These are phyloP conservation scores for Verticillium klebahnii DNA, from an alignment of 2,329 filamentous ascomycete species.

Conservation along the genomic window DNA sequence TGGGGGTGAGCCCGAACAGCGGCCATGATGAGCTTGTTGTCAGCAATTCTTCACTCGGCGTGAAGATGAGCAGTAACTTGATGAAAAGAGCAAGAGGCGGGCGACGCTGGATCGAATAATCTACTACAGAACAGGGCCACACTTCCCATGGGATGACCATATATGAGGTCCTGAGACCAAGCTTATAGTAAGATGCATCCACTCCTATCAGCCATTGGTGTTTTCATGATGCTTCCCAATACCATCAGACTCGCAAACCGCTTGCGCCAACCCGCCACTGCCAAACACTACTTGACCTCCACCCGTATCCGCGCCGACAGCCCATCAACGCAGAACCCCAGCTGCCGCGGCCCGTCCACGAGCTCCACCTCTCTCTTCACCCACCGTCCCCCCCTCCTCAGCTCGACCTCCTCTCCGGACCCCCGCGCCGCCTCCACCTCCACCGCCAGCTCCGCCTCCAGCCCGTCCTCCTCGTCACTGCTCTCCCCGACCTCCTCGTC, in stretches of 20 bases:
- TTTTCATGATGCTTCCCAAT: background rate
- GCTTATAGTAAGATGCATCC: no score
- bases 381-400: slow-evolving; percentile 51
- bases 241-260: background rate
- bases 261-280: background rate
- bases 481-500: slow-evolving; percentile 51
- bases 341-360: slow-evolving; percentile 70
- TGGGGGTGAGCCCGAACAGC: background rate
- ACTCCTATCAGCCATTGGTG: no score
- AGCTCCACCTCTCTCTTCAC: slow-evolving; percentile 77
- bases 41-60: no score
- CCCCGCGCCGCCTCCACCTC: slow-evolving; percentile 19
- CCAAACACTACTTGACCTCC: slow-evolving; percentile 38
- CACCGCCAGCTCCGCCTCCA: slow-evolving; percentile 34
- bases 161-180: no score
- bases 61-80: no score
- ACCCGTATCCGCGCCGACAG: slow-evolving; percentile 67
- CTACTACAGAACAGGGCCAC: no score
- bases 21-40: background rate
- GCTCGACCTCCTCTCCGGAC: slow-evolving; percentile 8
- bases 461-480: slow-evolving; percentile 39
- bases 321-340: slow-evolving; percentile 81
- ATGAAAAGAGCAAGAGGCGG: no score
- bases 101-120: no score
- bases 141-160: no score